phyloP scores from a whole-genome alignment of 2,329 filamentous ascomycete genomes.

The Hymenoscyphus infarciens region DNA sequence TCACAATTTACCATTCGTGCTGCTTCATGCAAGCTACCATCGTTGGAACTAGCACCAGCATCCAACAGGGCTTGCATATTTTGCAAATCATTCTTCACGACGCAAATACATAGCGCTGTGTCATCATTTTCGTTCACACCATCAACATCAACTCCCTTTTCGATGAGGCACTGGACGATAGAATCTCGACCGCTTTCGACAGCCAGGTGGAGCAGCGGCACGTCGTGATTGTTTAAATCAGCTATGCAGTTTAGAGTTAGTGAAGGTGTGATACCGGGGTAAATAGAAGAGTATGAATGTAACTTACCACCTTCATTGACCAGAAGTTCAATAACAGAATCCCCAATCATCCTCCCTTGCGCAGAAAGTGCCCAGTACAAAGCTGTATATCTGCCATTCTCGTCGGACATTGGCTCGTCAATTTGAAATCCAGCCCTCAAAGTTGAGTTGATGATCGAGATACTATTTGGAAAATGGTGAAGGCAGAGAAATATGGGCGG shows the following conservation, averaged over 20 bases:
- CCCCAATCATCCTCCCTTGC: slow-evolving; percentile 60
- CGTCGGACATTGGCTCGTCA: slow-evolving; percentile 49
- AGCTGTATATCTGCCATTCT: slow-evolving; percentile 38
- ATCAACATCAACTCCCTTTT: slow-evolving; percentile 13
- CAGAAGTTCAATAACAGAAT: slow-evolving; percentile 53
- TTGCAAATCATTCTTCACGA: slow-evolving; percentile 47
- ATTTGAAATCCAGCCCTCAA: slow-evolving; percentile 57
- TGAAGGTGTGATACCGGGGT: slow-evolving; percentile 40
- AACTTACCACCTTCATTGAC: slow-evolving; percentile 41
- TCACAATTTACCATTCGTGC: slow-evolving; percentile 56
- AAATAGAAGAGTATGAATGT: slow-evolving; percentile 41
- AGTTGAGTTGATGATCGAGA: slow-evolving; percentile 47
- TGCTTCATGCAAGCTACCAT: slow-evolving; percentile 64
- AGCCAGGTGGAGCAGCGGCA: slow-evolving; percentile 12
- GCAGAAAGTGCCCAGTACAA: slow-evolving; percentile 60
- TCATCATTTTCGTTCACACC: background rate
- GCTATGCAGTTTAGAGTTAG: slow-evolving; percentile 37
- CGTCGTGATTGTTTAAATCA: slow-evolving; percentile 6
- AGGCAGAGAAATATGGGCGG: slow-evolving; percentile 52
- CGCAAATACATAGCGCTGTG: slow-evolving; percentile 9
- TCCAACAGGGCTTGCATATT: slow-evolving; percentile 51
- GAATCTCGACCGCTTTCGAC: slow-evolving; percentile 8
- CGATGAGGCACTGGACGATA: slow-evolving; percentile 9
- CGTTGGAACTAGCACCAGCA: slow-evolving; percentile 62
- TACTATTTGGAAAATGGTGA: slow-evolving; percentile 52